Evolutionary conservation across 106 monocot species (phyloP).

Genomic region (Triglochin maritima): DNA sequence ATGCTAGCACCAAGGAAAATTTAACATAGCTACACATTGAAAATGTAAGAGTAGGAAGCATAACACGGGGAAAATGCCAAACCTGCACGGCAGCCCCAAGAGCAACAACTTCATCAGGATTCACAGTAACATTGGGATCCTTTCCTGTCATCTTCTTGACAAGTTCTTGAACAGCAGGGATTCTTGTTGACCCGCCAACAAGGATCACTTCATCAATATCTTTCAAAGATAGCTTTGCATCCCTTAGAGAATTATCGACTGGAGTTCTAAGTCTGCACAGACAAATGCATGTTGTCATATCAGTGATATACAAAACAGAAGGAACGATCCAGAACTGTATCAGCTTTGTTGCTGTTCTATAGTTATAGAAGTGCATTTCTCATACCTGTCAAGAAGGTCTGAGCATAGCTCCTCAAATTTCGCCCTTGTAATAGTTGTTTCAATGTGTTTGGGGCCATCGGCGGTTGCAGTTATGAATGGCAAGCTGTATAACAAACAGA

Average conservation of each 20-base stretch:
- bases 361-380: background rate
- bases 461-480: conserved; percentile 21
- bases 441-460: conserved; percentile 15
- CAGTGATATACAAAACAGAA: background rate
- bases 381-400: conserved; percentile 12
- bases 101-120: conserved; percentile 16
- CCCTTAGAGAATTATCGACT: conserved; percentile 11
- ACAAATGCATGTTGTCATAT: background rate
- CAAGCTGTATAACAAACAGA: conserved; percentile 2
- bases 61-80: too few species aligned
- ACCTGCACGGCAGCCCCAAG: conserved; percentile 17
- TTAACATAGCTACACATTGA: too few species aligned
- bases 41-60: too few species aligned
- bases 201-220: conserved; percentile 14
- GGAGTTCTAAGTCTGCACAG: conserved; percentile 6
- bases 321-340: background rate
- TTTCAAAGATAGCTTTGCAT: conserved; percentile 11
- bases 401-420: conserved; percentile 18
- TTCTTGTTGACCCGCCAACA: conserved; percentile 15
- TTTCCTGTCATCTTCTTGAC: conserved; percentile 11
- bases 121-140: conserved; percentile 15
- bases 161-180: conserved; percentile 13
- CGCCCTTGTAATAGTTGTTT: conserved; percentile 10
- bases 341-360: too few species aligned
- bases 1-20: too few species aligned